phyloP scores from a whole-genome alignment of 2,329 filamentous ascomycete genomes.

The Didymella keratinophila region DNA sequence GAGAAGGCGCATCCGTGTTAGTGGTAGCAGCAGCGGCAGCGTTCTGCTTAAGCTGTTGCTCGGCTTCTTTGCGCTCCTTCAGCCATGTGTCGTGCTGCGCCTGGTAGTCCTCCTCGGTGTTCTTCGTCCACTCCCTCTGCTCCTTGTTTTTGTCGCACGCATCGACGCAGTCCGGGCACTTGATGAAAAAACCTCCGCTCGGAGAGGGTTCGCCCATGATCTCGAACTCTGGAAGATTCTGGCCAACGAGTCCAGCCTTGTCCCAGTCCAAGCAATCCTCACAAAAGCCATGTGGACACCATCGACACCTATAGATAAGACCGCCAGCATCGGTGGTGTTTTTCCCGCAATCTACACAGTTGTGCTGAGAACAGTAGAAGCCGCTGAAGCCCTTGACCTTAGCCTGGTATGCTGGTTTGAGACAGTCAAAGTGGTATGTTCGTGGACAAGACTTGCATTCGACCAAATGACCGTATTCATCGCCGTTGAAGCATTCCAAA shows the following conservation, averaged over 20 bases:
- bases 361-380: constrained; percentile 66
- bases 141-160: constrained; percentile 26
- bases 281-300: constrained; percentile 64
- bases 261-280: constrained; percentile 67
- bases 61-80: constrained; percentile 26
- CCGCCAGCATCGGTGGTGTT: constrained; percentile 60
- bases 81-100: constrained; percentile 37
- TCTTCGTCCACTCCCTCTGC: constrained; percentile 35
- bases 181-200: constrained; percentile 60
- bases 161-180: constrained; percentile 56
- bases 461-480: constrained; percentile 56
- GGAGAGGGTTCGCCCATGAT: constrained; percentile 56
- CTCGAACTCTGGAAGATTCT: constrained; percentile 62
- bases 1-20: background rate
- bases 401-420: constrained; percentile 52
- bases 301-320: constrained; percentile 62
- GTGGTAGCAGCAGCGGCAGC: constrained; percentile 9
- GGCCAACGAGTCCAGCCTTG: constrained; percentile 59
- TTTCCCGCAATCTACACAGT: constrained; percentile 62
- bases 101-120: constrained; percentile 32
- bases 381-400: constrained; percentile 54
- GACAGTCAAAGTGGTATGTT: constrained; percentile 61
- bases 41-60: constrained; percentile 25
- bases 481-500: constrained; percentile 57
- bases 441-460: constrained; percentile 63